Conservation (phyloP, 495 filamentous ascomycete species). For the Penicillium salamii region DNA sequence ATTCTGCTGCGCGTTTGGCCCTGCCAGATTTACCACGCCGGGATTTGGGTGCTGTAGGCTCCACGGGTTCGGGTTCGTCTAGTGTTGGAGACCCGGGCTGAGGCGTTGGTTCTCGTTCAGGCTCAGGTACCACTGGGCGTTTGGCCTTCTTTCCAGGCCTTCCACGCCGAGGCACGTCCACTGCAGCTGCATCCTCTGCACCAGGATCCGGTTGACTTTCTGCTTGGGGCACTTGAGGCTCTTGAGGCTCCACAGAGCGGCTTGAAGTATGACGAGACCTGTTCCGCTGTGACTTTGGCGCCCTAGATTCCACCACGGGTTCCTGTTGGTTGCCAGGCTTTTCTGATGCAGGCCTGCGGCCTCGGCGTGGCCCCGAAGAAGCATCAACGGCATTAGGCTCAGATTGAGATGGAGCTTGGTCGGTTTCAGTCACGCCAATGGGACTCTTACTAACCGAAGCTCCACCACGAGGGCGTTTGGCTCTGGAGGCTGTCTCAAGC, state of each 20-base stretch:
- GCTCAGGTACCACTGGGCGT: slow-evolving; percentile 4
- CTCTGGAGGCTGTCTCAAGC: neutral
- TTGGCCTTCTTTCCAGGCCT: slow-evolving; percentile 8
- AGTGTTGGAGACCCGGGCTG: neutral
- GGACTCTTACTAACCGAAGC: slow-evolving; percentile 3
- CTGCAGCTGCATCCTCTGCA: no score
- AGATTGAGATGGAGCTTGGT: neutral
- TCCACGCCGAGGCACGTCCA: neutral
- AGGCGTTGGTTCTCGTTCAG: neutral
- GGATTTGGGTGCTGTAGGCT: slow-evolving; percentile 1
- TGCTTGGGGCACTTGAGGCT: neutral
- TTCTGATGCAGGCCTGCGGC: slow-evolving; percentile 4
- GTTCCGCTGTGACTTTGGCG: slow-evolving; percentile 4
- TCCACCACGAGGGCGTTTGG: slow-evolving; percentile 12
- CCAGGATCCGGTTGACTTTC: no score
- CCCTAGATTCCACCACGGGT: slow-evolving; percentile 4
- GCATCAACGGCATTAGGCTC: slow-evolving; percentile 6
- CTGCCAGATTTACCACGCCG: slow-evolving; percentile 1
- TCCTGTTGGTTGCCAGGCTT: slow-evolving; percentile 9
- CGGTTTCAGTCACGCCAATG: neutral
- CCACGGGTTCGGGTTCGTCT: slow-evolving; percentile 9
- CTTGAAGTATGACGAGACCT: slow-evolving; percentile 2
- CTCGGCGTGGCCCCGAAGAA: slow-evolving; percentile 1
- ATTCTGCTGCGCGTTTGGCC: neutral
- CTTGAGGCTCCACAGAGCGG: slow-evolving; percentile 5